Base-by-base conservation (phyloP, 257 asterid genomes). In the Apocynum venetum region DNA sequence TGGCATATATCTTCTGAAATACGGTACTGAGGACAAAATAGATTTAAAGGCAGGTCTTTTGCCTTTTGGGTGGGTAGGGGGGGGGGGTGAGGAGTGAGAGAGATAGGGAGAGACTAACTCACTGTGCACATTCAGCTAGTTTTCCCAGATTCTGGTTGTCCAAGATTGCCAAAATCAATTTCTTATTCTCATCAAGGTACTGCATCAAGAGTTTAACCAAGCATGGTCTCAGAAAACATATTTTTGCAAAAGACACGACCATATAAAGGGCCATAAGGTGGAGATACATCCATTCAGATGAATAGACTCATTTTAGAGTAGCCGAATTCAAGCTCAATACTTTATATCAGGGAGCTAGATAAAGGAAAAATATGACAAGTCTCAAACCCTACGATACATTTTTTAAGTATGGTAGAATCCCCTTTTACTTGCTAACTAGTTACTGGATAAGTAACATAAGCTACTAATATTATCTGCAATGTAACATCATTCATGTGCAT, bases 121-220 rank as follows among this genome's bases (percentile, higher is more conserved):
- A 94, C 97, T 92, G 97, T 52, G 98, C 97, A 77, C 98, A 94
- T 79, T 92, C 97, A 19, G 93, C 91, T 53, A 94, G 97, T 85
- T 94, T 94, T 63, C 98, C 98, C n/a, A 92, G 96, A 81, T 91
- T 92, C 81, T 94, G 98, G 82, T 92, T 90, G 79, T 94, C 98
- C 92, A 94, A 60, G 82, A 94, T 94, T 52, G 98, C 97, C 91
- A 92, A 77, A 83, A 94, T 94, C 92, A 94, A 68, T 76, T 89
- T 91, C 89, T 94, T 94, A 90, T 94, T 94, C 91, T 92, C 98
- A 72, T 94, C 98, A 44, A 94, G 97, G 88, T 82, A 92, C 97
- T 94, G 97, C 88, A 85, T 71, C 76, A 80, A 61, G 66, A 17
- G 52, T 31, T 56, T 72, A 70, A 71, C 65, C 44, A 40, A 72